A percentile compares a stretch with the other conserved stretches of the same genome.
phyloP scores from a whole-genome alignment of 2,329 filamentous ascomycete genomes.

The Phoma sp. region DNA sequence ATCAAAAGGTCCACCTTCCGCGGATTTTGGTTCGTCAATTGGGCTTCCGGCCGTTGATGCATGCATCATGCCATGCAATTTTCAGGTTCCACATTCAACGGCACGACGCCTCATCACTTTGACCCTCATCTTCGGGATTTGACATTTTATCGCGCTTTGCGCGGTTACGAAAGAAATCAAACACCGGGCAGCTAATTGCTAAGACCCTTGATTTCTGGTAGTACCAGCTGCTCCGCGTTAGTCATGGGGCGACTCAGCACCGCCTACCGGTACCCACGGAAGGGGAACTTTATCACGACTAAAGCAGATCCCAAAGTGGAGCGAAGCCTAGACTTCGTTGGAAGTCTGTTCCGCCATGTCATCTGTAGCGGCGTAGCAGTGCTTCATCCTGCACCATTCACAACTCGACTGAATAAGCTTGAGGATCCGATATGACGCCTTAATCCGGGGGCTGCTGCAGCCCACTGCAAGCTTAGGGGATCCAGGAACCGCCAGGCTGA shows the following conservation, averaged over 20 bases:
- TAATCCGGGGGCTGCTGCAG: slow-evolving; percentile 16
- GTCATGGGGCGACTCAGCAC: neutral
- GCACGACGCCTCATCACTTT: slow-evolving; percentile 21
- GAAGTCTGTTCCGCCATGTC: slow-evolving; percentile 14
- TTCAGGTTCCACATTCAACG: slow-evolving; percentile 29
- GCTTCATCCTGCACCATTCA: slow-evolving; percentile 8
- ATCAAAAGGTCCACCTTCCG: neutral
- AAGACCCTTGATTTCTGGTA: slow-evolving; percentile 3
- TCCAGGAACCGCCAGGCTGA: slow-evolving; percentile 30
- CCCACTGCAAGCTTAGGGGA: slow-evolving; percentile 11
- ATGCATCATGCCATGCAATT: slow-evolving; percentile 25
- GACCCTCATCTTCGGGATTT: slow-evolving; percentile 11
- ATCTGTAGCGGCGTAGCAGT: neutral
- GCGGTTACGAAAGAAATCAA: slow-evolving; percentile 30
- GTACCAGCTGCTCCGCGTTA: slow-evolving; percentile 9
- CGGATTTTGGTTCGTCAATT: slow-evolving; percentile 41
- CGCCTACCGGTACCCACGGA: neutral
- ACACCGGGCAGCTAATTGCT: slow-evolving; percentile 1
- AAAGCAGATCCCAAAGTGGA: slow-evolving; percentile 11
- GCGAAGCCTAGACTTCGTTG: slow-evolving; percentile 18
- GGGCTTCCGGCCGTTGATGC: slow-evolving; percentile 17
- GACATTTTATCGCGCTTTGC: slow-evolving; percentile 36
- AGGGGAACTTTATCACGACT: slow-evolving; percentile 24
- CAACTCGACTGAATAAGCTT: neutral
- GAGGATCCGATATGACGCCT: neutral